Evolutionary conservation across 306 rosid genomes (phyloP).

Genomic region (Rubus parviflorus): DNA sequence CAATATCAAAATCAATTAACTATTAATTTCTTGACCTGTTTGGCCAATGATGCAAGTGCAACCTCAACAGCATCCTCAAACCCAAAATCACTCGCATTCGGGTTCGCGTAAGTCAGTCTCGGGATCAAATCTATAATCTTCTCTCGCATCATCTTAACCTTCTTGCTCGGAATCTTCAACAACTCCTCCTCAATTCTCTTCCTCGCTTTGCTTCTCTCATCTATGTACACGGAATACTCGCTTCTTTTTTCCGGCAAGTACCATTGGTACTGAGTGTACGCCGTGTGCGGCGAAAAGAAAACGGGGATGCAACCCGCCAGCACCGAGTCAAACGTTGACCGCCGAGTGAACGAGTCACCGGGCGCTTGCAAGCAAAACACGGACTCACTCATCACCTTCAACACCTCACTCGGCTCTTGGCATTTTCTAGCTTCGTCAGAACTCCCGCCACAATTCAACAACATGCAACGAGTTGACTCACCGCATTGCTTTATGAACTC

Average conservation of each 20-base stretch:
- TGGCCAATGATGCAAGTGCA: slow-evolving; percentile 5
- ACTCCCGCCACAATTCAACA: not conserved
- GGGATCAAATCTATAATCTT: slow-evolving; percentile 1
- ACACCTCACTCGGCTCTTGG: not conserved
- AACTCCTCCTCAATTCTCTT: slow-evolving; percentile 1
- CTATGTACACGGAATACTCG: not conserved
- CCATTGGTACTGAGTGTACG: slow-evolving; percentile 8
- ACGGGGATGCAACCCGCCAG: slow-evolving; percentile 13
- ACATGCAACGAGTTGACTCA: not conserved
- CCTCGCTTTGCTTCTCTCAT: not conserved
- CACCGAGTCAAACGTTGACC: slow-evolving; percentile 11
- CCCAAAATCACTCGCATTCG: not conserved
- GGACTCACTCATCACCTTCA: not conserved
- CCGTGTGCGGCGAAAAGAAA: slow-evolving; percentile 2
- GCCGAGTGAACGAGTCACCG: not conserved
- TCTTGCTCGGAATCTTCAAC: not conserved
- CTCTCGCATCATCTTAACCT: slow-evolving; percentile 7
- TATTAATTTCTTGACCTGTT: not conserved
- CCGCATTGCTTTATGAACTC: slow-evolving; percentile 8
- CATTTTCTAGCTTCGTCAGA: not conserved
- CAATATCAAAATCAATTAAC: not conserved
- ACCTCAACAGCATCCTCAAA: slow-evolving; percentile 4
- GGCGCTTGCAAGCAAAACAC: slow-evolving; percentile 3
- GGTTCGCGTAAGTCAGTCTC: slow-evolving; percentile 3
- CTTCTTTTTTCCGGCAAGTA: not conserved